Base-by-base conservation (phyloP, 2,329 filamentous ascomycete genomes). In the Colletotrichum graminicola region DNA sequence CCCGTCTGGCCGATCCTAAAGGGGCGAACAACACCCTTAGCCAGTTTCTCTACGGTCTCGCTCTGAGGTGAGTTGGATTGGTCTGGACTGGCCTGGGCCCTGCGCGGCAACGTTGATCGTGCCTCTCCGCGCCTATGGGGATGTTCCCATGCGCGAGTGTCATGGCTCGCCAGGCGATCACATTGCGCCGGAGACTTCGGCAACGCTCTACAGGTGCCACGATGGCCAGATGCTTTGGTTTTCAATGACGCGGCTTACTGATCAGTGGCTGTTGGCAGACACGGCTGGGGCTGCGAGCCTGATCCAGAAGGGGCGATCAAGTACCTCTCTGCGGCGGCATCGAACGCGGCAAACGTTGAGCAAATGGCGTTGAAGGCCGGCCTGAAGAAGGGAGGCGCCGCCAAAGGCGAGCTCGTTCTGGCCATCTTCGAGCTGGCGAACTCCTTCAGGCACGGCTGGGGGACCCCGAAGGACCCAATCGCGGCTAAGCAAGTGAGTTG, bases 391-490 rank as follows among this genome's bases (percentile, higher is more conserved):
- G 96, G 96, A 63, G 96, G 96, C 72, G 92, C 93, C 18, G 95
- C 95, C 55, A 99, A 98, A 83, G 96, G 96, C 71, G 96, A 99
- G 85, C 88, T 99, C 64, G 93, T 98, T 23, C 90, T 99, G 73
- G 95, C 96, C 72, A 98, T 99, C 74, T 98, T 96, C 78, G 96
- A 99, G 85, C 85, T 99, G 77, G 94, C 92, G 66, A 96, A 96
- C 81, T 95, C 90, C 83, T 98, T 98, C 85, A 91, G 96, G 73
- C 90, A 98, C 80, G 96, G 94, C 66, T 98, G 95, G 95, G 96
- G 96, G 60, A 92, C 97, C 61, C 87, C 90, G 73, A 93, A 93
- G 79, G 96, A 99, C 80, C 89, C 94, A 45, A 87, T 94, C 63
- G 96, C 96, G 57, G 96, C 96, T 61, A 91, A 91, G 80, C 88